Evolutionary conservation across 176 grass and related monocot species (phyloP), one percentile per base, ranked within the genome.

Genomic region (Juncus inflexus): DNA sequence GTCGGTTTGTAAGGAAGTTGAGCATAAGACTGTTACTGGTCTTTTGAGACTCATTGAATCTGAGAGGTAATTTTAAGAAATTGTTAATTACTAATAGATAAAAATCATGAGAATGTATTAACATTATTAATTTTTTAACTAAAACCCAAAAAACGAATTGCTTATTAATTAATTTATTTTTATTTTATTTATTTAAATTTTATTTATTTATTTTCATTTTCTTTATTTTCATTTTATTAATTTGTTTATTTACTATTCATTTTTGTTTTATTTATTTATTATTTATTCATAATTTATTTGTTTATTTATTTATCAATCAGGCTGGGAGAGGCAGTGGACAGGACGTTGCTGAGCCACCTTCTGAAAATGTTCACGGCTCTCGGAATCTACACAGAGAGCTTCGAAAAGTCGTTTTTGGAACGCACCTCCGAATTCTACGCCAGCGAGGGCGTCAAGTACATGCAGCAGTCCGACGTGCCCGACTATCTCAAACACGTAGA

Each of bases 351-450:
- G 69, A 92, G 89, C 81, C 95, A 92, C 83, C 83, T 99, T 75
- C 58, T 99, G 59, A 99, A 99, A 84, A 99, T 99, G 95, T 80
- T 99, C 66, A 87, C 95, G 63, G 83, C 83, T 75, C 86, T 99
- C 73, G 89, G 95, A 79, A 86, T 99, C 83, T 99, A 99, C 73
- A 78, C 72, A 9, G 89, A 94, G 62, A 86, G 67, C 67, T 99
- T 99, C 58, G 80, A 99, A 76, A 99, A 99, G 65, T 68, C 80
- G 42, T 99, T 99, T 41, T 80, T 99, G 38, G 85, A 94, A 72
- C 82, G 80, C 65, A 92, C 89, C 6, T 94, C 95, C 80, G 83
- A 92, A 58, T 99, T 94, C 89, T 99, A 99, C 78, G 77, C 95
- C 60, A 81, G 78, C 36, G 95, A 99, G 84, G 95, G 95, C 81